Conservation (phyloP, 208 protist genomes). For the Pavlovales sp. region DNA sequence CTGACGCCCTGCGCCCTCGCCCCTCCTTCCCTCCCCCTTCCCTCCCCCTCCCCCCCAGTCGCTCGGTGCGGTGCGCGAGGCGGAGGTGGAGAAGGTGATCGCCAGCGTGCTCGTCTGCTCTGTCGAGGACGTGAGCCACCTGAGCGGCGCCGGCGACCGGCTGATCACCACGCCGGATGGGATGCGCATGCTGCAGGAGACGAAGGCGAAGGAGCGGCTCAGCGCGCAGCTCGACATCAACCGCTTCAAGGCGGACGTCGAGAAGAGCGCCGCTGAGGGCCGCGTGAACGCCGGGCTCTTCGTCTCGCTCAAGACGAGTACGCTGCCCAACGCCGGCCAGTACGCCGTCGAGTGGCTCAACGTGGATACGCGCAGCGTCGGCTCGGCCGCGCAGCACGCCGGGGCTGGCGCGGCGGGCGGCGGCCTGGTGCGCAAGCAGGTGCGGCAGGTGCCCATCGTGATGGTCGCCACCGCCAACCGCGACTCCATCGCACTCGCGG, state of each 20-base stretch:
- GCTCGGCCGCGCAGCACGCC: too few relatives aligned
- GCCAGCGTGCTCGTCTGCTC: background rate
- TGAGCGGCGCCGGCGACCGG: background rate
- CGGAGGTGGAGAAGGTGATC: background rate
- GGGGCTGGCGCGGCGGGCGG: too few relatives aligned
- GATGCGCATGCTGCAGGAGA: background rate
- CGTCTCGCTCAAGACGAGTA: background rate
- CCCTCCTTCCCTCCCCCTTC: too few relatives aligned
- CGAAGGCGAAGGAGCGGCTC: background rate
- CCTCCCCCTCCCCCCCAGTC: too few relatives aligned
- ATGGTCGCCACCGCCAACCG: too few relatives aligned
- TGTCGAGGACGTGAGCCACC: background rate
- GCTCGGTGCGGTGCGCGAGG: background rate
- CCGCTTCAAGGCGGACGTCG: background rate
- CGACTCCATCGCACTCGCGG: background rate
- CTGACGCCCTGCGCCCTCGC: too few relatives aligned
- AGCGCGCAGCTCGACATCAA: background rate
- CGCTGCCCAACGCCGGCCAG: background rate
- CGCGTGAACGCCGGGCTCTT: background rate
- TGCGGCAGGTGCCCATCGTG: too few relatives aligned
- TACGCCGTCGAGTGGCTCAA: background rate
- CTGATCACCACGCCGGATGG: background rate
- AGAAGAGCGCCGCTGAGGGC: too few relatives aligned
- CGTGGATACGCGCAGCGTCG: background rate
- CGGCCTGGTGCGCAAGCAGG: too few relatives aligned